A percentile compares a stretch with the other conserved stretches of the same genome.
These are phyloP conservation scores for Paecilomyces variotii DNA, from an alignment of 2,329 filamentous ascomycete genomes.

Conservation along the genomic window DNA sequence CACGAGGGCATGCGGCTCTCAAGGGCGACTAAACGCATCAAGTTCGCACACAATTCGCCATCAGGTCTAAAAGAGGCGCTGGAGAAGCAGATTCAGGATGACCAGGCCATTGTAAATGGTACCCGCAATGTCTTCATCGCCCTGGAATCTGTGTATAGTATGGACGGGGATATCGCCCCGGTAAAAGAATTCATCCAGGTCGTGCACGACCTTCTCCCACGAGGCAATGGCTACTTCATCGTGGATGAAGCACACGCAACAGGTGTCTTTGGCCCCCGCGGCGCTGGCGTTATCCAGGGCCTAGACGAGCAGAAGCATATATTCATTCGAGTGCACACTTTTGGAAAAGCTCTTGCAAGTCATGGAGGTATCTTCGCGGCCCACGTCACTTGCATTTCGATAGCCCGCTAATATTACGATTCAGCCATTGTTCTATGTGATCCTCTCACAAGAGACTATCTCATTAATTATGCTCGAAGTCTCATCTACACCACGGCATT, in stretches of 20 bases:
- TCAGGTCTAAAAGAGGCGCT: slow-evolving; percentile 31
- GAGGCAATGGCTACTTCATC: slow-evolving; percentile 48
- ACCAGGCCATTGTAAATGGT: slow-evolving; percentile 30
- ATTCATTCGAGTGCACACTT: slow-evolving; percentile 45
- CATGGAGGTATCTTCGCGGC: slow-evolving; percentile 52
- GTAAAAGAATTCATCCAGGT: slow-evolving; percentile 52
- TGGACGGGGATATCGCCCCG: slow-evolving; percentile 70
- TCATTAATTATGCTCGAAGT: slow-evolving; percentile 68
- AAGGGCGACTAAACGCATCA: slow-evolving; percentile 40
- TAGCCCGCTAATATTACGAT: slow-evolving; percentile 6
- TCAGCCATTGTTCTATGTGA: slow-evolving; percentile 57
- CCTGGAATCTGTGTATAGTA: slow-evolving; percentile 67
- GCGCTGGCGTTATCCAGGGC: slow-evolving; percentile 42
- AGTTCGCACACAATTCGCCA: slow-evolving; percentile 43
- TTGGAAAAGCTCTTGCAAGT: slow-evolving; percentile 49
- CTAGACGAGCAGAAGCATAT: slow-evolving; percentile 44
- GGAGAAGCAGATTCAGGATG: slow-evolving; percentile 16
- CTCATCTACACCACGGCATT: slow-evolving; percentile 68
- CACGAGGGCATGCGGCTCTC: slow-evolving; percentile 68
- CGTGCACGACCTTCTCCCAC: slow-evolving; percentile 49
- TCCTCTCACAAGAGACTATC: slow-evolving; percentile 50
- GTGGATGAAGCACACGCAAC: slow-evolving; percentile 51
- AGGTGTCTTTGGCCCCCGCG: slow-evolving; percentile 43
- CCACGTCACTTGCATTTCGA: slow-evolving; percentile 5
- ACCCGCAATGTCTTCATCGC: slow-evolving; percentile 56